Evolutionary conservation across 306 rosid genomes (phyloP).

Genomic region (Bauhinia variegata): DNA sequence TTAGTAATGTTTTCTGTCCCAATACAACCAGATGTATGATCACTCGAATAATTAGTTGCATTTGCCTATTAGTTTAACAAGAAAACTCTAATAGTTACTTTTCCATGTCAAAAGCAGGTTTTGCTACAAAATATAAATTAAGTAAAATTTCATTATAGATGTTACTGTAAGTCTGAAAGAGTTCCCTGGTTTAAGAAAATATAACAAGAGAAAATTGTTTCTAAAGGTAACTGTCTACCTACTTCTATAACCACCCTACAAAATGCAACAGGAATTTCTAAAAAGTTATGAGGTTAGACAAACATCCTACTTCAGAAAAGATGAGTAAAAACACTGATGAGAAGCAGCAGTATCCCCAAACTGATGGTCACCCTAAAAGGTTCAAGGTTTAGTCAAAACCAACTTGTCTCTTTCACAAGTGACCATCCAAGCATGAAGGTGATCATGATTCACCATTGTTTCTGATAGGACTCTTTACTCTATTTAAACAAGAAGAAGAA

Average conservation of each 20-base stretch:
- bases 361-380: not conserved
- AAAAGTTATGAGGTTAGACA: not conserved
- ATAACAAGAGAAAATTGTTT: not conserved
- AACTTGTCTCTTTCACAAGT: not conserved
- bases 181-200: constrained; percentile 15
- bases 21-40: constrained; percentile 3
- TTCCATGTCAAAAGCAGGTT: not conserved
- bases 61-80: not conserved
- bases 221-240: constrained; percentile 5
- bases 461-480: no score
- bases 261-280: not conserved
- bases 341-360: not conserved
- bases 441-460: no score
- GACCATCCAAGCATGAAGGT: constrained; percentile 1
- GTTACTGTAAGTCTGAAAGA: not conserved
- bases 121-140: not conserved
- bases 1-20: constrained; percentile 1
- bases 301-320: not conserved
- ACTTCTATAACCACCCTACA: not conserved
- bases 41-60: constrained; percentile 15
- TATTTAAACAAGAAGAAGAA: no score
- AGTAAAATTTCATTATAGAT: not conserved
- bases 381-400: constrained; percentile 10
- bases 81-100: not conserved
- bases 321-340: not conserved